These are phyloP conservation scores for Neonothopanus nambi DNA, from an alignment of 1,284 basidiomycete species.

Conservation along the genomic window DNA sequence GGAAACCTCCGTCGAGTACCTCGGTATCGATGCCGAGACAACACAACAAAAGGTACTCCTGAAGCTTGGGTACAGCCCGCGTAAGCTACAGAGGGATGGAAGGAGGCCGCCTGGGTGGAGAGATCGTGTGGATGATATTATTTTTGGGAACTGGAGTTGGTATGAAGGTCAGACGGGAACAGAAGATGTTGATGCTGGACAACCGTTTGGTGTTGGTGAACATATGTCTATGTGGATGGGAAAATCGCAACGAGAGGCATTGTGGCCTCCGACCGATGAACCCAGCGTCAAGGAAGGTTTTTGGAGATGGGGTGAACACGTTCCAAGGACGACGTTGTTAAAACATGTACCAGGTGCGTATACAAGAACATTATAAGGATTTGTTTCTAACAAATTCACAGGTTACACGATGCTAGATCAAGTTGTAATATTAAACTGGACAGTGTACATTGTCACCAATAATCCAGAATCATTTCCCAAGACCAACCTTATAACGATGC, in stretches of 20 bases:
- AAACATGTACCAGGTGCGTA: slow-evolving; percentile 60
- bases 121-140: slow-evolving; percentile 55
- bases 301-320: slow-evolving; percentile 49
- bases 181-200: slow-evolving; percentile 42
- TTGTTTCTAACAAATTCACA: slow-evolving; percentile 26
- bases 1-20: slow-evolving; percentile 51
- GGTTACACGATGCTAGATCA: slow-evolving; percentile 84
- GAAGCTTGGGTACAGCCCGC: slow-evolving; percentile 38
- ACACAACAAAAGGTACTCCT: slow-evolving; percentile 36
- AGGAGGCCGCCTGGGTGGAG: slow-evolving; percentile 47
- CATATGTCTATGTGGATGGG: slow-evolving; percentile 42
- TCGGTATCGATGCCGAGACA: slow-evolving; percentile 42
- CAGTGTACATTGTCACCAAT: slow-evolving; percentile 69
- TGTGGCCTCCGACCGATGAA: slow-evolving; percentile 35
- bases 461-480: slow-evolving; percentile 50
- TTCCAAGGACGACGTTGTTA: slow-evolving; percentile 52
- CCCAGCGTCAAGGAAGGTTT: slow-evolving; percentile 53
- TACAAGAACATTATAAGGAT: background rate
- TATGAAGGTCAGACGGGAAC: slow-evolving; percentile 56
- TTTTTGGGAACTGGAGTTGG: slow-evolving; percentile 70
- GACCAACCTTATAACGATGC: slow-evolving; percentile 44
- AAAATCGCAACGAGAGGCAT: slow-evolving; percentile 25
- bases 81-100: slow-evolving; percentile 46
- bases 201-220: slow-evolving; percentile 35
- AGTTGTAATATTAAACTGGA: slow-evolving; percentile 66